These are phyloP conservation scores for Erigeron philadelphicus DNA, from an alignment of 140 eudicot genomes.

Conservation along the genomic window DNA sequence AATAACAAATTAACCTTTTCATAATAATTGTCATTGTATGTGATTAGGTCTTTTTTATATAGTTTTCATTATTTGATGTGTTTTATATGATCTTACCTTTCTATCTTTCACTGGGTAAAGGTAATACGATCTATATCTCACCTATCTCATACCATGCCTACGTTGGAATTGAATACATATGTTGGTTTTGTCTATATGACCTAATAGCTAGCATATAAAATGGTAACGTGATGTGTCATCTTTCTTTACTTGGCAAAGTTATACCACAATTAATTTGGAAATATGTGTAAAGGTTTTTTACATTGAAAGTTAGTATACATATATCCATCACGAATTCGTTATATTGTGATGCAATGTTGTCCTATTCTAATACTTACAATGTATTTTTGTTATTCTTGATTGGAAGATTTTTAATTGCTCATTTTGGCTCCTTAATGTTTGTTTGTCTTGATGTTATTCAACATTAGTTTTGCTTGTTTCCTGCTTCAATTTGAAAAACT, in stretches of 20 bases:
- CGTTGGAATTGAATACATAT: too few species aligned
- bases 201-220: background rate
- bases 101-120: too few species aligned
- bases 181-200: too few species aligned
- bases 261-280: too few species aligned
- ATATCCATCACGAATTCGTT: too few species aligned
- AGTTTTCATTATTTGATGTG: too few species aligned
- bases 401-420: conserved; percentile 9
- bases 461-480: conserved; percentile 10
- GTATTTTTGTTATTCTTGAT: background rate
- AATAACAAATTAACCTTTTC: background rate
- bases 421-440: background rate
- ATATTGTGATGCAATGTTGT: background rate
- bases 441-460: background rate
- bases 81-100: too few species aligned
- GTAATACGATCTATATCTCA: background rate
- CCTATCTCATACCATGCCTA: too few species aligned
- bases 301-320: too few species aligned
- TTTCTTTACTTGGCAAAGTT: background rate
- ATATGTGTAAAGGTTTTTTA: too few species aligned
- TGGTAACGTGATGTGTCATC: background rate
- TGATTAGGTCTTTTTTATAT: background rate
- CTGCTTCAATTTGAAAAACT: background rate
- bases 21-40: background rate
- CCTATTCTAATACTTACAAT: background rate